A percentile compares a stretch with the other conserved stretches of the same genome.
phyloP scores from a whole-genome alignment of 202 grass and related monocot genomes.

The Carex arenaria region DNA sequence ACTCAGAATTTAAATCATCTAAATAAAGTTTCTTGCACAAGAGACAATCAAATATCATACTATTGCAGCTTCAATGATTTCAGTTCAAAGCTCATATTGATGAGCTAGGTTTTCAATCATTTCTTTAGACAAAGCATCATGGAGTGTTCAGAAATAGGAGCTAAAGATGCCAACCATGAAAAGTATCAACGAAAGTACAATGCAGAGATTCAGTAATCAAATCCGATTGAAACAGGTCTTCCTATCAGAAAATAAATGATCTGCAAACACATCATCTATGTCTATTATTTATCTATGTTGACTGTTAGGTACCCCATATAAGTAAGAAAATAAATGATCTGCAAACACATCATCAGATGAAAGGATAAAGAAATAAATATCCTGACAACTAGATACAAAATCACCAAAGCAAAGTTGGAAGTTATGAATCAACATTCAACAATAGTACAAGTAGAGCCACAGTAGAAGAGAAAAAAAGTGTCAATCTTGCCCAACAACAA shows the following conservation, averaged over 20 bases:
- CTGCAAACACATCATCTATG: no score
- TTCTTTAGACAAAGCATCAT: conserved; percentile 10
- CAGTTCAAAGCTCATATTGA: not conserved
- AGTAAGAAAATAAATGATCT: not conserved
- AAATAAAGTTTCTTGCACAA: not conserved
- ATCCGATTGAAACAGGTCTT: not conserved
- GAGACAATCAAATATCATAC: not conserved
- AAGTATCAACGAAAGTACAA: not conserved
- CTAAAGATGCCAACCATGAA: not conserved
- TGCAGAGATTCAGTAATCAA: not conserved
- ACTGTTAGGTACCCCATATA: not conserved
- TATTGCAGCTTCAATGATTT: not conserved
- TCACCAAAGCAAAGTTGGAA: not conserved
- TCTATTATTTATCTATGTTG: not conserved
- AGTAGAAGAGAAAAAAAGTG: not conserved
- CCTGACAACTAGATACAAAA: not conserved
- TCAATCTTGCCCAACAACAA: not conserved
- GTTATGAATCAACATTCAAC: conserved; percentile 3
- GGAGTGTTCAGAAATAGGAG: conserved; percentile 5
- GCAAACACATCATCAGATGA: not conserved
- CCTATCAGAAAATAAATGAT: not conserved
- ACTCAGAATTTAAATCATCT: not conserved
- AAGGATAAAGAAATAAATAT: not conserved
- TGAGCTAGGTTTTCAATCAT: not conserved
- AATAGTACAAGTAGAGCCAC: not conserved